A percentile compares a stretch with the other conserved stretches of the same genome.
These are phyloP conservation scores for Macrolepiota fuliginosa DNA, from an alignment of 768 basidiomycete species.

Conservation along the genomic window DNA sequence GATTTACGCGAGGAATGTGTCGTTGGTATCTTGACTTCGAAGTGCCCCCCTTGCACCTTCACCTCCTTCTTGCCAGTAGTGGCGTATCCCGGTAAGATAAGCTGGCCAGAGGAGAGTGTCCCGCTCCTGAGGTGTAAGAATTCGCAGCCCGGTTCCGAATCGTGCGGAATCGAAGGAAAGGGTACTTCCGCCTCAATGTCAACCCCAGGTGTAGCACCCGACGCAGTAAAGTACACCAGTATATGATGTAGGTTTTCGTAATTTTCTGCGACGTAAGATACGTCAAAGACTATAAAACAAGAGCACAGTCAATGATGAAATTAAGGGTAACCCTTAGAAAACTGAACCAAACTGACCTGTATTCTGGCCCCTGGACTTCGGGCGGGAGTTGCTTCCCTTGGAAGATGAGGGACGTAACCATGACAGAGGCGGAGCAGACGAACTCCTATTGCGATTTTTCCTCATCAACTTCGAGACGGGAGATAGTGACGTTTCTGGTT, in stretches of 20 bases:
- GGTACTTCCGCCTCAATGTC: conserved; percentile 69
- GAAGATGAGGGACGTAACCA: conserved; percentile 48
- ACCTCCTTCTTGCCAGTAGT: conserved; percentile 61
- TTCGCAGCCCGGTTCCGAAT: conserved; percentile 41
- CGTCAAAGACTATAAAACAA: conserved; percentile 37
- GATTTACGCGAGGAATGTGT: neutral
- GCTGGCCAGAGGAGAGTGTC: conserved; percentile 52
- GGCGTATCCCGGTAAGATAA: conserved; percentile 54
- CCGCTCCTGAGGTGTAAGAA: conserved; percentile 64
- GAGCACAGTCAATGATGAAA: conserved; percentile 5
- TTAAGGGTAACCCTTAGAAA: neutral
- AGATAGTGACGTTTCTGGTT: conserved; percentile 10
- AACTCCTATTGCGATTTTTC: conserved; percentile 45
- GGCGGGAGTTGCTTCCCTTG: conserved; percentile 14
- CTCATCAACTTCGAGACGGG: conserved; percentile 24
- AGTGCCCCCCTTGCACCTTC: conserved; percentile 53
- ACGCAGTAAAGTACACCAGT: conserved; percentile 67
- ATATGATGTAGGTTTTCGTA: conserved; percentile 85
- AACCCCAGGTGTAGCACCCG: conserved; percentile 43
- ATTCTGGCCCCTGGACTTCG: conserved; percentile 19
- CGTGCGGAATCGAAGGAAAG: conserved; percentile 38
- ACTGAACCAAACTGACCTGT: conserved; percentile 15
- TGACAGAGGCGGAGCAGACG: conserved; percentile 59
- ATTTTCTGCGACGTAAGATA: conserved; percentile 64
- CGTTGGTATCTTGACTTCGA: conserved; percentile 68